Percentiles rank a stretch among this genome's conserved stretches.
Conservation (phyloP, 2,329 filamentous ascomycete genomes). For the Esteya vermicola region DNA sequence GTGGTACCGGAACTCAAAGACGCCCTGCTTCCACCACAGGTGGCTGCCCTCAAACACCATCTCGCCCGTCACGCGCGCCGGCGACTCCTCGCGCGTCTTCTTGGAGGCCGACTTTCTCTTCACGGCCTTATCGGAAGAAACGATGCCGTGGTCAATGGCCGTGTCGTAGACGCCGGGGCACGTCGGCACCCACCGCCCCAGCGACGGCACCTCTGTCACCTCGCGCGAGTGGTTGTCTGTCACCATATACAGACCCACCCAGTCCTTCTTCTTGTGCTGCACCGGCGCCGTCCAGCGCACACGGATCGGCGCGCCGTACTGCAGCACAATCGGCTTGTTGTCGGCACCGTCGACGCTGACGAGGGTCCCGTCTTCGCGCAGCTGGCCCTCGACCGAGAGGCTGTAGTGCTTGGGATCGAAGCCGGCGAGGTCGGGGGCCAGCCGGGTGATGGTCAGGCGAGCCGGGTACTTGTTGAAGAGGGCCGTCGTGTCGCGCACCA, state of each 20-base stretch:
- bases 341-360: slow-evolving; percentile 35
- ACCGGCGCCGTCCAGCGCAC: slow-evolving; percentile 83
- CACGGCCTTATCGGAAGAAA: slow-evolving; percentile 51
- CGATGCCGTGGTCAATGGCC: slow-evolving; percentile 59
- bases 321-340: slow-evolving; percentile 63
- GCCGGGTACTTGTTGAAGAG: slow-evolving; percentile 84
- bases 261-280: slow-evolving; percentile 81
- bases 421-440: slow-evolving; percentile 68
- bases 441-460: slow-evolving; percentile 66
- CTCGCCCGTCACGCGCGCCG: slow-evolving; percentile 53
- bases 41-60: slow-evolving; percentile 85
- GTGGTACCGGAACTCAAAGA: slow-evolving; percentile 95
- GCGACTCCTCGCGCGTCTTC: neutral
- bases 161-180: slow-evolving; percentile 65
- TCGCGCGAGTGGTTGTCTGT: slow-evolving; percentile 84
- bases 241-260: slow-evolving; percentile 93
- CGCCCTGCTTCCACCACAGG: slow-evolving; percentile 91
- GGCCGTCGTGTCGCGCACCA: slow-evolving; percentile 76
- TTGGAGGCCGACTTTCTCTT: slow-evolving; percentile 15
- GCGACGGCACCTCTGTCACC: slow-evolving; percentile 66
- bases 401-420: slow-evolving; percentile 70
- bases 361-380: slow-evolving; percentile 20
- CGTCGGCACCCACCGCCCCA: slow-evolving; percentile 80
- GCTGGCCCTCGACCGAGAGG: slow-evolving; percentile 55
- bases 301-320: slow-evolving; percentile 81